Evolutionary conservation across 2,329 filamentous ascomycete genomes (phyloP), one percentile per base, ranked within the genome.

Genomic region (Cordyceps javanica): DNA sequence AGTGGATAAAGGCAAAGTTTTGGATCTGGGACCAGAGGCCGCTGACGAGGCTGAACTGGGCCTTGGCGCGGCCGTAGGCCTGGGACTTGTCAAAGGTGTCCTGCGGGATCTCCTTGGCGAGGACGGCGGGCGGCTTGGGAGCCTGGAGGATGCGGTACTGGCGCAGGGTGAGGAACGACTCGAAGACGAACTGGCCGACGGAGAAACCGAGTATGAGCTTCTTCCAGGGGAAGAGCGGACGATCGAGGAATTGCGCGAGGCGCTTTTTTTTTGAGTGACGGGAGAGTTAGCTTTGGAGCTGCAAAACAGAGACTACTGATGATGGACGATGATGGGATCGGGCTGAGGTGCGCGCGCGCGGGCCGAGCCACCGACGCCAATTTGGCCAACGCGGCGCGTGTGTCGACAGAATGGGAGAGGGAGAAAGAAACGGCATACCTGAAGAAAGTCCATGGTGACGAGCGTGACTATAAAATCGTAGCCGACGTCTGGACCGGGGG

Each of bases 141-240:
- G 85, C 85, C 70, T 93, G 85, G 60, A 97, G 82, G 57, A 97
- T 85, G 64, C 86, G 84, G 73, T 97, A 97, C 73, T 99, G 94
- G 59, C 94, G 90, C 65, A 90, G 78, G 26, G 91, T 91, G 55
- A 99, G 85, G 75, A 93, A 90, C 45, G 90, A 86, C 73, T 99
- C 94, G 69, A 99, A 87, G 56, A 91, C 76, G 72, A 90, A 97
- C 71, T 99, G 91, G 61, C 89, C 91, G 66, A 97, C 72, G 30
- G 91, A 96, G 77, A 99, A 99, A 67, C 91, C 90, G 66, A 97
- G 83, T 67, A 99, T 92, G 67, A 99, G 85, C 72, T 86, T 89
- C 84, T 97, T 99, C 94, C 94, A 99, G 57, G 94, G 93, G 77
- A 97, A 96, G 69, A 90, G 80, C 59, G 93, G 92, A 69, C 90